phyloP scores from a whole-genome alignment of 2,329 filamentous ascomycete species.

The Juglanconis oblonga region DNA sequence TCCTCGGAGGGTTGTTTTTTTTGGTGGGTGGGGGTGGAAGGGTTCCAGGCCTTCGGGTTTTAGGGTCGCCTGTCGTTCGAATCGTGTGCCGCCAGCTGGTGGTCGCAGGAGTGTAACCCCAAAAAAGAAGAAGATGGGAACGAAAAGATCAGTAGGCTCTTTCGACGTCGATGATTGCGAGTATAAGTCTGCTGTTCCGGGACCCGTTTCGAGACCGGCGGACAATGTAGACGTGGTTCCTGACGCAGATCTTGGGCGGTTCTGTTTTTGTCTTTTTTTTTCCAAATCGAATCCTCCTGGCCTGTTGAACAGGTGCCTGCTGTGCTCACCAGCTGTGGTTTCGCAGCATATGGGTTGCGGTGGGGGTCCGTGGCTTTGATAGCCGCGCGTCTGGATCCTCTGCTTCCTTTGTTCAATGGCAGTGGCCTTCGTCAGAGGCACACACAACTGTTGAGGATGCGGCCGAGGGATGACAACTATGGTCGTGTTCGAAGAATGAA shows the following conservation, averaged over 20 bases:
- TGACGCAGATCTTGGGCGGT: not conserved
- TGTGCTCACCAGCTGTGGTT: not conserved
- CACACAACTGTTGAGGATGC: not conserved
- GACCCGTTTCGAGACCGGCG: not conserved
- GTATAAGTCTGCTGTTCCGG: not conserved
- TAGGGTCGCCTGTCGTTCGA: not conserved
- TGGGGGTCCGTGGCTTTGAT: not conserved
- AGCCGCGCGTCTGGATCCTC: constrained; percentile 16
- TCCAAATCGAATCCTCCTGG: not conserved
- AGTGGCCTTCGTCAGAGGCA: not conserved
- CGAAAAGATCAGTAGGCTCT: not conserved
- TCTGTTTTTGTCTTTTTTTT: not conserved
- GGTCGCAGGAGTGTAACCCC: constrained; percentile 6
- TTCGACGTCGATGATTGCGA: not conserved
- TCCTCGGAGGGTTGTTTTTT: not conserved
- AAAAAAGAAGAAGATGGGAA: not conserved
- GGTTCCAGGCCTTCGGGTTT: constrained; percentile 2
- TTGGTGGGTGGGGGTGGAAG: not conserved
- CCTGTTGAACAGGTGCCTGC: not conserved
- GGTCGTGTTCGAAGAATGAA: not conserved
- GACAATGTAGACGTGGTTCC: not conserved
- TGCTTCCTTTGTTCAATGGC: not conserved
- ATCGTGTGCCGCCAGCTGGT: constrained; percentile 6
- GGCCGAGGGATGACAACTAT: not conserved
- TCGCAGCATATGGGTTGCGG: not conserved